phyloP scores from a whole-genome alignment of 2,329 filamentous ascomycete species.

The Scedosporium aurantiacum region DNA sequence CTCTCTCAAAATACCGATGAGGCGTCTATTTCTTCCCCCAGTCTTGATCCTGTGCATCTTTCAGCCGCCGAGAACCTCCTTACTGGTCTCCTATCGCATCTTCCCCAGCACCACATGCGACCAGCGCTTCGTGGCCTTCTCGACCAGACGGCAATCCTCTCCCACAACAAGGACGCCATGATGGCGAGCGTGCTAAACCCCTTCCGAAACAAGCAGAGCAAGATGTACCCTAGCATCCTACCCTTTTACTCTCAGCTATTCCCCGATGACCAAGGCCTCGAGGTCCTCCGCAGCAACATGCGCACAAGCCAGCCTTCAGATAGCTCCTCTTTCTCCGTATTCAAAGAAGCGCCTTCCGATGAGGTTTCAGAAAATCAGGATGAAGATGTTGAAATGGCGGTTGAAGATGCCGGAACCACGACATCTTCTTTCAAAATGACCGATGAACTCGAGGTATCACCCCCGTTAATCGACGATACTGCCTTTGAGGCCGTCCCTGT shows the following conservation, averaged over 20 bases:
- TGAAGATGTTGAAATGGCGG: constrained; percentile 23
- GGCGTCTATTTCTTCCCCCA: constrained; percentile 17
- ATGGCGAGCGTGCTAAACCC: constrained; percentile 75
- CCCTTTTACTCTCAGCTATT: constrained; percentile 65
- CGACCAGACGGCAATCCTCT: constrained; percentile 71
- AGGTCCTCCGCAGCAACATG: constrained; percentile 56
- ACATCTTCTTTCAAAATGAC: background rate
- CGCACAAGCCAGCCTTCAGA: constrained; percentile 21
- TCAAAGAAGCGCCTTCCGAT: constrained; percentile 8
- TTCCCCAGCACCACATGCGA: constrained; percentile 58
- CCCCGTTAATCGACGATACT: background rate
- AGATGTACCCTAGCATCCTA: constrained; percentile 61
- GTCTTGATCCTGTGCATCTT: constrained; percentile 34
- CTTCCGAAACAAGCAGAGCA: constrained; percentile 49
- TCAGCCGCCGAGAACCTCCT: constrained; percentile 52
- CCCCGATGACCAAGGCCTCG: constrained; percentile 52
- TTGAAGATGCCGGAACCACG: constrained; percentile 16
- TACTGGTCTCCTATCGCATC: constrained; percentile 44
- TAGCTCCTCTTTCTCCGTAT: background rate
- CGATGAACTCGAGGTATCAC: constrained; percentile 3
- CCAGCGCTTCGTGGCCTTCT: constrained; percentile 62
- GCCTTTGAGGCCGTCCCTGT: background rate
- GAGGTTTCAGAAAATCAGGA: constrained; percentile 23
- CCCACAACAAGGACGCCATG: constrained; percentile 59
- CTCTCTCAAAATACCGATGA: constrained; percentile 35